These are phyloP conservation scores for Pyrenula massariospora DNA, from an alignment of 495 filamentous ascomycete genomes.

Conservation along the genomic window DNA sequence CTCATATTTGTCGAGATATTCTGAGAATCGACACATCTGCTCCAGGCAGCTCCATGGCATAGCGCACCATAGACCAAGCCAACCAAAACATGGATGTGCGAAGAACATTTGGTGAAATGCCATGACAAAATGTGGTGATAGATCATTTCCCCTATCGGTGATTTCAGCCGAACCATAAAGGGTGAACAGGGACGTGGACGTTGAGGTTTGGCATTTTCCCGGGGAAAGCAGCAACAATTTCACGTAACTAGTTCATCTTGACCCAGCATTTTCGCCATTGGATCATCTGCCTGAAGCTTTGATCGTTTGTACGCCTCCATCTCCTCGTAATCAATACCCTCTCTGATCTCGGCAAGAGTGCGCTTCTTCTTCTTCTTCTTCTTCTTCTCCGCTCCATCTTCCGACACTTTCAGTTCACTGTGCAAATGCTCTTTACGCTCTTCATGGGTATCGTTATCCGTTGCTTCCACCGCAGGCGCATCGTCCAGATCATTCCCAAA, in stretches of 20 bases:
- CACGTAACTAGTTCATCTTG: conserved; percentile 37
- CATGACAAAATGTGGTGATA: too few relatives aligned
- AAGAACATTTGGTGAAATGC: too few relatives aligned
- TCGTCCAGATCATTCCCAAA: conserved; percentile 32
- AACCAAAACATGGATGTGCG: too few relatives aligned
- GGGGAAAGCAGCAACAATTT: too few relatives aligned
- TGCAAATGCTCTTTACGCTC: conserved; percentile 13
- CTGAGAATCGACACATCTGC: too few relatives aligned
- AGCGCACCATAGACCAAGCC: too few relatives aligned
- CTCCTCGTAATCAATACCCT: conserved; percentile 69
- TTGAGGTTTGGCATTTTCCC: too few relatives aligned
- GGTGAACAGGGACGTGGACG: too few relatives aligned
- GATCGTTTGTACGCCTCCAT: conserved; percentile 72
- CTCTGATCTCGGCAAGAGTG: conserved; percentile 60
- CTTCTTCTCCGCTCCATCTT: conserved; percentile 14
- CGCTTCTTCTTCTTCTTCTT: conserved; percentile 47
- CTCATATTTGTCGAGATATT: too few relatives aligned
- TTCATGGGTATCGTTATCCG: conserved; percentile 11
- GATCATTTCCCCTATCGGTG: too few relatives aligned
- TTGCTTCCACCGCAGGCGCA: conserved; percentile 4
- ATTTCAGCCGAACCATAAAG: too few relatives aligned
- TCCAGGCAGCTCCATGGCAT: too few relatives aligned
- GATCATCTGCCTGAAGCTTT: conserved; percentile 58
- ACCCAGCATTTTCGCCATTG: conserved; percentile 69
- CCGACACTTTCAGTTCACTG: conserved; percentile 4